These are phyloP conservation scores for Nyssa sinensis DNA, from an alignment of 148 eudicot species.

Conservation along the genomic window DNA sequence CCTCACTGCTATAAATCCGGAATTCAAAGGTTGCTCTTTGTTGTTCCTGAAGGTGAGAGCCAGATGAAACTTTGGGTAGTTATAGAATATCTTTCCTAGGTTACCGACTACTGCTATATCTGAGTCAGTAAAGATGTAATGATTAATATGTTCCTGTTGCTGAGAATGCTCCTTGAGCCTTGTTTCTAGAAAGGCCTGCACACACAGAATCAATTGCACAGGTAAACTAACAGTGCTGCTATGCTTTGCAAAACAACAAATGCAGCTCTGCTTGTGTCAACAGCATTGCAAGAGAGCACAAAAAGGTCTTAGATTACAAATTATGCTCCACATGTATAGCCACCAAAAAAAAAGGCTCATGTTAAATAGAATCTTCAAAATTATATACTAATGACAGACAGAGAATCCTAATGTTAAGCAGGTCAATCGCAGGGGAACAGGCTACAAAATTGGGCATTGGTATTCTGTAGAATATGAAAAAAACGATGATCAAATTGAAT, in stretches of 20 bases:
- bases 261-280: too few species aligned
- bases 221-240: background rate
- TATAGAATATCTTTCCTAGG: conserved; percentile 61
- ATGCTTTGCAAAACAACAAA: too few species aligned
- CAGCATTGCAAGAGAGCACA: too few species aligned
- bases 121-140: conserved; percentile 88
- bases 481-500: background rate
- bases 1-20: conserved; percentile 91
- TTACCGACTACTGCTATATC: conserved; percentile 87
- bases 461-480: background rate
- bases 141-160: conserved; percentile 34
- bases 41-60: conserved; percentile 96
- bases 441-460: background rate
- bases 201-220: conserved; percentile 13
- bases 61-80: conserved; percentile 60
- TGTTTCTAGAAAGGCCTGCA: conserved; percentile 72
- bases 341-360: background rate
- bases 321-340: too few species aligned
- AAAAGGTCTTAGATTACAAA: too few species aligned
- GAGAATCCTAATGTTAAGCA: background rate
- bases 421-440: background rate
- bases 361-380: background rate
- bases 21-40: conserved; percentile 94
- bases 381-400: too few species aligned
- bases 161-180: conserved; percentile 52